Evolutionary conservation across 1,139 yeast genomes (phyloP), one percentile per base, ranked within the genome.

Genomic region (Pneumocystis canis): DNA sequence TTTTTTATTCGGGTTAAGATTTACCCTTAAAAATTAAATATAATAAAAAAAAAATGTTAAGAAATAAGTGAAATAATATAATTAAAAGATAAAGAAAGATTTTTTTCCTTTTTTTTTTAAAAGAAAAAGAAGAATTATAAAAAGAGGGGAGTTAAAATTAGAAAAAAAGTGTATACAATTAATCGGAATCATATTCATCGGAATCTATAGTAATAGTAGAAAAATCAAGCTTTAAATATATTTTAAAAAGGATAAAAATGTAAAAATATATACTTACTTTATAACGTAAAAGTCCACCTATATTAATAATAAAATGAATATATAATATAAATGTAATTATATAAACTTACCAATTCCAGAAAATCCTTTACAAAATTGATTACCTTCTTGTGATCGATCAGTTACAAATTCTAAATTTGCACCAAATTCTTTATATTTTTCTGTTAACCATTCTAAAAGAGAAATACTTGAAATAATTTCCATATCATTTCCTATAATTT

Each of bases 381-480:
- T 95, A 79, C 98, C 98, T 77, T 92, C 98, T 62, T 95, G 85
- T 53, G 96, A 87, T 77, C 88, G 85, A 78, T 92, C 98, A 62
- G 97, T 87, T 69, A 92, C 96, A 71, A 92, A 92, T 77, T 92
- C 98, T 70, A 92, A 81, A 67, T 86, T 84, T 63, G 98, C 96
- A 81, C 98, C 98, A 71, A 82, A 92, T 70, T 81, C 87, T 74
- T 85, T 87, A 78, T 92, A 92, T 76, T 89, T 88, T 77, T 90
- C 98, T 60, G 98, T 97, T 68, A 92, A 80, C 98, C 98, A 92
- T 77, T 92, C 98, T 70, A 92, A 81, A 72, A 92, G 80, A 59
- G 88, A 82, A 76, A 84, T 85, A 16, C 59, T 57, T 67, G 83
- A 83, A 57, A 85, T 81, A 64, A 85, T 78, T 74, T 90, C 97